Evolutionary conservation across 768 basidiomycete genomes (phyloP).

Genomic region (Mycena pura): DNA sequence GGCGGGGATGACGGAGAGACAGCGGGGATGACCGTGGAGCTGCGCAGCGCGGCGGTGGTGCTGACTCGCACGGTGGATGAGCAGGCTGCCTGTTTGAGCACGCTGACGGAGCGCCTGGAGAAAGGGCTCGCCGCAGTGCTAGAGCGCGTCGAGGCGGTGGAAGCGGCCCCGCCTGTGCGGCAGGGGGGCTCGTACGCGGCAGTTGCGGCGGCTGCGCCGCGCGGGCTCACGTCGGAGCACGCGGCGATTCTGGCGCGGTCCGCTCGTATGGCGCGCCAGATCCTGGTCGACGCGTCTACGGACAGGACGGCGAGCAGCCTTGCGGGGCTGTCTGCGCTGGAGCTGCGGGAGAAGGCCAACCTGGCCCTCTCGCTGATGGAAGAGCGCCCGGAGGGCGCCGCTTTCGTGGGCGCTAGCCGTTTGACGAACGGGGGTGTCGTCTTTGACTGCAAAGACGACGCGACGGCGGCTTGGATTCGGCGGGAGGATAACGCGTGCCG

Average conservation of each 20-base stretch:
- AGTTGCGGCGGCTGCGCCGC: background rate
- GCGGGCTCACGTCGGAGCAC: conserved; percentile 2
- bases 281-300: background rate
- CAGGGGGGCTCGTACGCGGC: background rate
- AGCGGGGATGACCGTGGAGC: too few species aligned
- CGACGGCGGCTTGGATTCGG: background rate
- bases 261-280: background rate
- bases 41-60: too few species aligned
- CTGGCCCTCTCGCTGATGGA: background rate
- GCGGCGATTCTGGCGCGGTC: background rate
- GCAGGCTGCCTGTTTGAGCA: too few species aligned
- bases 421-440: background rate
- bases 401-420: background rate
- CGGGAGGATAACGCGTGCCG: background rate
- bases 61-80: too few species aligned
- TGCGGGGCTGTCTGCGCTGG: background rate
- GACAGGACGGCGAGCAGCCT: background rate
- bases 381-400: background rate
- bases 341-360: conserved; percentile 3
- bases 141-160: too few species aligned
- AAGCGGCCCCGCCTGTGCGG: too few species aligned
- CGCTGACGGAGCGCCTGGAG: too few species aligned
- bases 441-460: background rate
- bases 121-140: too few species aligned
- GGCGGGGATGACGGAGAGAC: too few species aligned